Evolutionary conservation across 2,329 filamentous ascomycete species (phyloP), one percentile per base, ranked within the genome.

Genomic region (Orbilia oligospora): DNA sequence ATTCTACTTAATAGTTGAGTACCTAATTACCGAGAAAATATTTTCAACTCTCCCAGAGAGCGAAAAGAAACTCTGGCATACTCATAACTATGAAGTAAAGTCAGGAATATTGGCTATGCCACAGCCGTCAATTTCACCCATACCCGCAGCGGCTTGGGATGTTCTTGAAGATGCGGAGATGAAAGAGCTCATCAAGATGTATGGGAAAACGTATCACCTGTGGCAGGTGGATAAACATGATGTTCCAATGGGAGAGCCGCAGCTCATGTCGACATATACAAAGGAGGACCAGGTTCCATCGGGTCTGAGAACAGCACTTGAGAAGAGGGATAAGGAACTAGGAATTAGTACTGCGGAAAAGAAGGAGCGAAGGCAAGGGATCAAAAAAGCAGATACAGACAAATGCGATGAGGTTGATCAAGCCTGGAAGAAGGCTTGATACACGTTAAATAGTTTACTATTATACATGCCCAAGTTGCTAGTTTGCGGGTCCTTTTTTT

Each of bases 131-230:
- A 82, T 51, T 58, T 8, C 81, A 5, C 63, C 71, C 3, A 63
- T 36, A 30, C 44, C 67, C 1, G 38, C 51, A 27, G 38, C 53
- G 16, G 67, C 55, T 12, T 97, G 93, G 93, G 91, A 95, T 79
- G 83, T 87, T 2, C 91, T 92, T 2, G 93, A 97, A 85, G 92
- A 89, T 41, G 87, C 88, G 51, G 93, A 94, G 84, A 95, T 97
- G 93, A 89, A 91, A 77, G 87, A 93, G 73, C 87, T 96, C 0
- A 85, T 93, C 2, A 87, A 88, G 0, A 83, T 96, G 1, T 97
- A 97, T 82, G 93, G 93, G 9, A 97, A 97, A 83, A 89, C 91
- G 0, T 96, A 91, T 84, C 93, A 97, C 83, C 86, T 96, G 49
- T 97, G 94, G 93, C 92, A 97, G 87, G 89, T 91, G 16, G 93